phyloP scores from a whole-genome alignment of 2,329 filamentous ascomycete species.

The Fusarium guadeloupense region DNA sequence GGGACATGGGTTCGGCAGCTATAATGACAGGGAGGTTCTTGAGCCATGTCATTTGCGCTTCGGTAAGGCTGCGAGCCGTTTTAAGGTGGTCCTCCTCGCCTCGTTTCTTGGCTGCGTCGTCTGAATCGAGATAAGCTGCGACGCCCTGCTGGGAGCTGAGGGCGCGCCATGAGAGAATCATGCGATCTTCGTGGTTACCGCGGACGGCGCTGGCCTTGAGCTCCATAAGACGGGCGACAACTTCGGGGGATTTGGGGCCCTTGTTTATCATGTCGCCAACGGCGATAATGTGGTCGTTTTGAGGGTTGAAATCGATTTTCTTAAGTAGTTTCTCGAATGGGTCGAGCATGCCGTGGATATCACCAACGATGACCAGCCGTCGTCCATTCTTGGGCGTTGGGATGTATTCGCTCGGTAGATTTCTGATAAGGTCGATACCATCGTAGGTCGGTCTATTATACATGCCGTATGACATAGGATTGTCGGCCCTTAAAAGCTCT shows the following conservation, averaged over 20 bases:
- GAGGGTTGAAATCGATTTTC: constrained; percentile 68
- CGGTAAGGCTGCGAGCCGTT: constrained; percentile 62
- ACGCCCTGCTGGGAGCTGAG: constrained; percentile 40
- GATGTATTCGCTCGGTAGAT: constrained; percentile 45
- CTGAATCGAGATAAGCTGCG: constrained; percentile 40
- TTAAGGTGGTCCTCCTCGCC: constrained; percentile 57
- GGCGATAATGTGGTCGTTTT: constrained; percentile 76
- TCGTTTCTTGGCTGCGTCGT: constrained; percentile 44
- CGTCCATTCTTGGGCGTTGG: constrained; percentile 54
- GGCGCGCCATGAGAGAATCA: constrained; percentile 71
- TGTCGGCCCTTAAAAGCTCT: constrained; percentile 43
- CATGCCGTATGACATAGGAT: constrained; percentile 54
- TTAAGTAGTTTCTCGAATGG: constrained; percentile 73
- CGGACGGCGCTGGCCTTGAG: constrained; percentile 83
- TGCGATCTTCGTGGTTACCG: constrained; percentile 90
- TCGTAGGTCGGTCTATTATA: constrained; percentile 52
- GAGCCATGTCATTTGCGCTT: constrained; percentile 75
- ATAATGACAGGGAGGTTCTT: constrained; percentile 80
- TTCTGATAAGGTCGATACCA: constrained; percentile 44
- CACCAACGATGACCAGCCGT: constrained; percentile 83
- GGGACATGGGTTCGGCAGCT: constrained; percentile 70
- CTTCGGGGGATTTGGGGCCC: constrained; percentile 82
- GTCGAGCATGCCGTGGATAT: constrained; percentile 87
- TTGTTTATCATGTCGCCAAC: constrained; percentile 85
- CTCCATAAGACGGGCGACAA: constrained; percentile 78